These are phyloP conservation scores for Dactylellina leptospora DNA, from an alignment of 2,329 filamentous ascomycete species.

Conservation along the genomic window DNA sequence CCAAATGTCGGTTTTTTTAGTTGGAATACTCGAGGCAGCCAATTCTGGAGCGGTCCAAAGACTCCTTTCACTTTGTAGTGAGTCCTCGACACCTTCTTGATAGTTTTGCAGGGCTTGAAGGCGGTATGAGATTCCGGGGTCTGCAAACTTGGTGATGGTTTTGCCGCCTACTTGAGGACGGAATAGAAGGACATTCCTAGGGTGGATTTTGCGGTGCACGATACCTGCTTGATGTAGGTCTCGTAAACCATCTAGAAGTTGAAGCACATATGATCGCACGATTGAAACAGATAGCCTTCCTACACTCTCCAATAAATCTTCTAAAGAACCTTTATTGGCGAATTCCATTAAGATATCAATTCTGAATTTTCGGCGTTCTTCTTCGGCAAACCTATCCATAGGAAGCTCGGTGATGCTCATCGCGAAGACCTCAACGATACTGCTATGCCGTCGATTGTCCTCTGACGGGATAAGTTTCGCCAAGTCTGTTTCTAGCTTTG, in stretches of 20 bases:
- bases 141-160: slow-evolving; percentile 74
- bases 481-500: slow-evolving; percentile 78
- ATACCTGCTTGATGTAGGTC: slow-evolving; percentile 86
- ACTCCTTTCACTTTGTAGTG: slow-evolving; percentile 6
- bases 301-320: slow-evolving; percentile 81
- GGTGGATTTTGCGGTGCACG: slow-evolving; percentile 82
- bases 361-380: slow-evolving; percentile 60
- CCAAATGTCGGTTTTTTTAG: slow-evolving; percentile 90
- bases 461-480: slow-evolving; percentile 74
- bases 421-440: slow-evolving; percentile 80
- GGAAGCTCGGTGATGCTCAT: slow-evolving; percentile 75
- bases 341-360: slow-evolving; percentile 75
- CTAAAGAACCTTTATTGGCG: slow-evolving; percentile 81
- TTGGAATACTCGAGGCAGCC: slow-evolving; percentile 61
- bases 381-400: slow-evolving; percentile 58
- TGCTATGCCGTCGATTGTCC: slow-evolving; percentile 71
- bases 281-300: slow-evolving; percentile 77
- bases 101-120: slow-evolving; percentile 36
- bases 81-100: slow-evolving; percentile 19
- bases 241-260: slow-evolving; percentile 85
- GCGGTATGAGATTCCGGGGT: slow-evolving; percentile 65
- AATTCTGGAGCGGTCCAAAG: slow-evolving; percentile 40
- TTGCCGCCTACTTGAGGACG: slow-evolving; percentile 74
- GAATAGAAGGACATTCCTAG: slow-evolving; percentile 80
- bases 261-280: slow-evolving; percentile 87